Percentiles rank a stretch among this genome's conserved stretches.
Evolutionary conservation across 1,284 basidiomycete species (phyloP).

Genomic region (Rhizopogon parksii): DNA sequence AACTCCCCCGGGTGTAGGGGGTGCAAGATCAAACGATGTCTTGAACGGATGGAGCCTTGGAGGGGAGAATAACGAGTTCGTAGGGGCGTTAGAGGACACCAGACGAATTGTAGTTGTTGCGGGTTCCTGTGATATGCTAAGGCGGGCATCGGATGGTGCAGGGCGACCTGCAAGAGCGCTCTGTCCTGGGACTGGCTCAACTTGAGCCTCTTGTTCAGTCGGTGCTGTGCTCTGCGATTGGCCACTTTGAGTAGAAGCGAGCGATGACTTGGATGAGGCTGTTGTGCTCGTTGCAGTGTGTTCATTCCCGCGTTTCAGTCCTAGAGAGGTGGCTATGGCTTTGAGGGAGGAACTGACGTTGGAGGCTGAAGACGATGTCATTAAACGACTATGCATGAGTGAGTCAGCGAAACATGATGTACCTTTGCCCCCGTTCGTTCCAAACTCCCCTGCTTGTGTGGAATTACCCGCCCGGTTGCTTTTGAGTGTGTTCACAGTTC

Average conservation of each 20-base stretch:
- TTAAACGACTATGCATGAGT: not conserved
- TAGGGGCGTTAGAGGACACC: conserved; percentile 35
- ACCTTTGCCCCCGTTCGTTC: conserved; percentile 60
- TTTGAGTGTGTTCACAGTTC: conserved; percentile 24
- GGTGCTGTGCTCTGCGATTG: conserved; percentile 48
- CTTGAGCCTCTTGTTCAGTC: conserved; percentile 18
- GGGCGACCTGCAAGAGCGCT: conserved; percentile 48
- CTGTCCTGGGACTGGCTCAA: conserved; percentile 50
- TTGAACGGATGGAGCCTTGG: conserved; percentile 57
- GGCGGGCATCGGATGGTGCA: conserved; percentile 49
- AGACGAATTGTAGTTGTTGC: conserved; percentile 60
- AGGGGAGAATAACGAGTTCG: conserved; percentile 33
- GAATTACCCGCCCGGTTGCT: conserved; percentile 18
- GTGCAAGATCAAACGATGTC: conserved; percentile 58
- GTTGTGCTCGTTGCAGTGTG: conserved; percentile 26
- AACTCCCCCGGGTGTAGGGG: conserved; percentile 45
- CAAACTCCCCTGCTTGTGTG: conserved; percentile 53
- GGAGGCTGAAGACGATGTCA: conserved; percentile 29
- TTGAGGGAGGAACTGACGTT: conserved; percentile 60
- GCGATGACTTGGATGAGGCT: conserved; percentile 23
- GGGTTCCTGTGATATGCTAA: conserved; percentile 35
- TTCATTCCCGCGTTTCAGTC: conserved; percentile 45
- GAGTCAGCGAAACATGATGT: conserved; percentile 27
- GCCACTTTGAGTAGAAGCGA: conserved; percentile 13
- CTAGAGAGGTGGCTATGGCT: conserved; percentile 62